Conservation (phyloP, 2,329 filamentous ascomycete species). For the Fusarium chlamydosporum region DNA sequence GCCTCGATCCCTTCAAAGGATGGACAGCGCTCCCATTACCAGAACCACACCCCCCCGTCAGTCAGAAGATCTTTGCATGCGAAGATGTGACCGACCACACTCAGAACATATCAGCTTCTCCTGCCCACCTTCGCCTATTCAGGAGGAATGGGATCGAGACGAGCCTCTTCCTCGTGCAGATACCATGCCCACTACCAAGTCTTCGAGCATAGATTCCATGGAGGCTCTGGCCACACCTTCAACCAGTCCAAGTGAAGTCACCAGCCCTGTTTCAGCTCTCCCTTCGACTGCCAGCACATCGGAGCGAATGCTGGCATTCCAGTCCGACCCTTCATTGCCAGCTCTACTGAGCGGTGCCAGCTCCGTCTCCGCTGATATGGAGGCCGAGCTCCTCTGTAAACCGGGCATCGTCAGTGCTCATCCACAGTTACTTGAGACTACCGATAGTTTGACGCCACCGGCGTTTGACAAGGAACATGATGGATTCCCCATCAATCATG, state of each 20-base stretch:
- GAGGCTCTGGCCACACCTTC: constrained; percentile 64
- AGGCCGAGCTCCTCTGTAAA: constrained; percentile 70
- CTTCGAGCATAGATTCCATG: constrained; percentile 67
- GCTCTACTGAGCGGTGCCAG: constrained; percentile 74
- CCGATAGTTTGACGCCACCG: constrained; percentile 69
- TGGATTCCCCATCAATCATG: constrained; percentile 63
- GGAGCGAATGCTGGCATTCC: constrained; percentile 67
- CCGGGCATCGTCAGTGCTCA: constrained; percentile 62
- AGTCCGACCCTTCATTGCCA: constrained; percentile 74
- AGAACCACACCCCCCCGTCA: constrained; percentile 34
- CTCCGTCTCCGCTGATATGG: constrained; percentile 73
- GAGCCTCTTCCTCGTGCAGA: constrained; percentile 56
- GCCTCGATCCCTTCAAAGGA: constrained; percentile 64
- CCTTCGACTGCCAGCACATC: constrained; percentile 59
- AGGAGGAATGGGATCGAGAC: constrained; percentile 55
- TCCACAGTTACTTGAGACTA: constrained; percentile 64
- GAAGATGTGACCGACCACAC: constrained; percentile 16
- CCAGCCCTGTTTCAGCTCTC: constrained; percentile 63
- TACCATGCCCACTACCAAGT: constrained; percentile 62
- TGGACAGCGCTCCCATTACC: constrained; percentile 51
- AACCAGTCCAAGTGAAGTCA: constrained; percentile 68
- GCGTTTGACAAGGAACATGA: constrained; percentile 64
- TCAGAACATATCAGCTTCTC: constrained; percentile 52
- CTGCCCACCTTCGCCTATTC: constrained; percentile 64
- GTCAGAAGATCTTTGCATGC: constrained; percentile 33